Evolutionary conservation across 2,329 filamentous ascomycete genomes (phyloP), one percentile per base, ranked within the genome.

Genomic region (Myriosclerotinia duriaeana): DNA sequence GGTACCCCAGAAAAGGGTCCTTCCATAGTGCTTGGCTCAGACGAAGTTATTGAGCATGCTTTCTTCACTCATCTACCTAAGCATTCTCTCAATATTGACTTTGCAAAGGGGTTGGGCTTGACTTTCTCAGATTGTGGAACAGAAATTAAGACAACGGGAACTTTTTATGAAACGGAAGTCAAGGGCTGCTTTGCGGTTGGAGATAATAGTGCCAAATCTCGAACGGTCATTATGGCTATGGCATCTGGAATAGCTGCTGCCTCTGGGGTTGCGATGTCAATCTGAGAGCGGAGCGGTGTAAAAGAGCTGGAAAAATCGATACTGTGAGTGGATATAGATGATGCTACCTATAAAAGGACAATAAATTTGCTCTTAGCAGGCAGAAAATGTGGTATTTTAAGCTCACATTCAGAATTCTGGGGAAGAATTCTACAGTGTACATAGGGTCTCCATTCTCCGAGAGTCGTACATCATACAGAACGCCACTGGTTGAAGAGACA

Each of bases 141-240:
- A 42, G 46, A 50, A 9, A 62, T 65, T 36, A 65, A 68, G 38
- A 62, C 61, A 15, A 36, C 48, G n/a, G 20, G 30, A 14, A 62
- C 62, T 22, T 65, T 68, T 52, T 56, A 65, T 50, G 55, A 65
- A 40, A 65, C 66, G 7, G 65, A 52, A 17, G 62, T 65, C 17
- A 11, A 38, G 20, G 66, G 66, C 15, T 50, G 59, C 15, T 68
- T 68, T 46, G 62, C 66, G 36, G 64, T 69, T 11, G 46, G 46
- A 8, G 46, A 50, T 20, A 50, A 50, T 22, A 50, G 46, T 50
- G 46, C 20, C 12, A 20, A 3, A 9, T 50, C 20, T 5, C 12
- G 46, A 22, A 50, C 46, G 6, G 53, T 38, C 15, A 34, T 38
- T 11, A 30, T 30, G 53, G 53, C 53, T 34, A 17, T 34, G n/a